Percentiles rank a stretch among this genome's conserved stretches.
Conservation (phyloP, 495 filamentous ascomycete genomes). For the Bryoglossum gracile region DNA sequence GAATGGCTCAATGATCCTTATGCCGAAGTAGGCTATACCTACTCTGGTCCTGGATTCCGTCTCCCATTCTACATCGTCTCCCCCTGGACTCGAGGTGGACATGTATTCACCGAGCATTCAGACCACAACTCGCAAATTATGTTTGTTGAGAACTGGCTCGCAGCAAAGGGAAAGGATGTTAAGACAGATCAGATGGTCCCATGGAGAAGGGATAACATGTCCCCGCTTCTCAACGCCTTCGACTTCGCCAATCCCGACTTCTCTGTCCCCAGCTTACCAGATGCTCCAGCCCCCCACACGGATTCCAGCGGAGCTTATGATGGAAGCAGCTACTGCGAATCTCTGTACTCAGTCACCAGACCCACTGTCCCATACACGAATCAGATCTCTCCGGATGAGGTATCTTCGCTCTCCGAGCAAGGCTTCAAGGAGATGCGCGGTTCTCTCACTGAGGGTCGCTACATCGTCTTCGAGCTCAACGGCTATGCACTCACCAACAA, state of each 20-base stretch:
- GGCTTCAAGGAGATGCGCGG: conserved; percentile 48
- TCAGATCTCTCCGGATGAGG: conserved; percentile 24
- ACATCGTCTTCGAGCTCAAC: conserved; percentile 25
- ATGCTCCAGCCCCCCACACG: conserved; percentile 33
- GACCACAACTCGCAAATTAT: conserved; percentile 53
- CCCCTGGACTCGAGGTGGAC: conserved; percentile 48
- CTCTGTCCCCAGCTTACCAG: conserved; percentile 37
- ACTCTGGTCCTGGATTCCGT: conserved; percentile 44
- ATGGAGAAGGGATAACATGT: conserved; percentile 50
- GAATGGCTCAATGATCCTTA: conserved; percentile 51
- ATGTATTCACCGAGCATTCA: conserved; percentile 47
- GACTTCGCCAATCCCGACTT: conserved; percentile 45
- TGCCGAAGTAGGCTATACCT: conserved; percentile 39
- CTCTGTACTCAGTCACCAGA: conserved; percentile 28
- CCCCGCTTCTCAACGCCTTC: conserved; percentile 44
- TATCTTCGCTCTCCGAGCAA: conserved; percentile 30
- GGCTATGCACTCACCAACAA: conserved; percentile 24
- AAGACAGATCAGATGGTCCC: conserved; percentile 40
- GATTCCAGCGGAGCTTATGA: conserved; percentile 32
- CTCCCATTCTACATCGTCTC: conserved; percentile 50
- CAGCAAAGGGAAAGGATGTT: conserved; percentile 41
- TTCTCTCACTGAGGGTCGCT: conserved; percentile 46
- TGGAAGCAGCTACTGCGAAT: conserved; percentile 38
- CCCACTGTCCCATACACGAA: conserved; percentile 44
- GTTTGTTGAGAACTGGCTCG: conserved; percentile 48